Evolutionary conservation across 1,139 yeast genomes (phyloP), one percentile per base, ranked within the genome.

Genomic region (Candida sojae): DNA sequence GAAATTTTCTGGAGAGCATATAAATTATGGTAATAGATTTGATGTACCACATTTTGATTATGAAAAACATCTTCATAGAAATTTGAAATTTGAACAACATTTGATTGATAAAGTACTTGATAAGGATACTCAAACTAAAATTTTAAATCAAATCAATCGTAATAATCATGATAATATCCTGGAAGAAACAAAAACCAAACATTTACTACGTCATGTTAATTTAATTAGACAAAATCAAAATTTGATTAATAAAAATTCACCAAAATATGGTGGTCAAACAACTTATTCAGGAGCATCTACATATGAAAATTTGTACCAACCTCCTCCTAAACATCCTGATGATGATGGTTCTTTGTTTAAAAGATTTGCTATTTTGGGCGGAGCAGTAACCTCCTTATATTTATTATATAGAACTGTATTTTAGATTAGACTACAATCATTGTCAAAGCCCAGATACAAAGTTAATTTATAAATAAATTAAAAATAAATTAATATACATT

Each of bases 11-110:
- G 81, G 80, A 2, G 57, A 60, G 40, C 77, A 70, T 55, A 54
- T 59, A 26, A 70, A 73, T 54, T 64, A 75, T 41, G 79, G 81
- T 2, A 77, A 80, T 53, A 64, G 85, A 50, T 66, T 55, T 51
- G 88, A 83, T 56, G 93, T 87, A 6, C 92, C 93, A 1, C 95
- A 88, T 67, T 88, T 88, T 57, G 87, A 88, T 63, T 84, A 80
- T 58, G 80, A 82, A 53, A 75, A 75, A 56, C 95, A 88, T 63
- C 71, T 83, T 32, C 66, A 72, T 35, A 80, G 82, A 51, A 87
- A 86, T 55, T 70, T 82, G 49, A 79, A 84, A 59, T 81, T 83
- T 61, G 95, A 87, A 56, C 80, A 77, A 55, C 62, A 84, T 17
- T 67, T 79, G 52, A 70, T 79, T 51, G 71, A 71, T 48, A 75